A percentile compares a stretch with the other conserved stretches of the same genome.
Evolutionary conservation across 306 rosid genomes (phyloP).

Genomic region (Cucumis melo): DNA sequence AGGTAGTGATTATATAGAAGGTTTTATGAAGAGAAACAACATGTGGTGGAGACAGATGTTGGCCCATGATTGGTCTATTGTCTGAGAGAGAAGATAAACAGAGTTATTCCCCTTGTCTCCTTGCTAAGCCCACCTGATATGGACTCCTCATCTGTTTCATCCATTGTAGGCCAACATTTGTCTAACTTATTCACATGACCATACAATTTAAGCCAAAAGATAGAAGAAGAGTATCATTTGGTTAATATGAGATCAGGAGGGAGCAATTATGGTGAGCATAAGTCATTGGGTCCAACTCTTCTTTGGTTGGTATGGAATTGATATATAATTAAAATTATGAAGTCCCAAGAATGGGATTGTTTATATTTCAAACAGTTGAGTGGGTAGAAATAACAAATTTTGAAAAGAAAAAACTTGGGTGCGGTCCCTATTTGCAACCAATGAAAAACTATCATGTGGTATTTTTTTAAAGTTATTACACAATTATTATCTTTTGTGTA

Average conservation of each 20-base stretch:
- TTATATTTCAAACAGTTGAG: not conserved
- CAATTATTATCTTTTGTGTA: too few species aligned
- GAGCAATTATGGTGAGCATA: not conserved
- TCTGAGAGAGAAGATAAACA: not conserved
- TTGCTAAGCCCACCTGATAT: not conserved
- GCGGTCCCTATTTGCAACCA: too few species aligned
- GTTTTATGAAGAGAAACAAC: not conserved
- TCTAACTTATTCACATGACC: not conserved
- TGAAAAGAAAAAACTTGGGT: not conserved
- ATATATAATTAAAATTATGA: not conserved
- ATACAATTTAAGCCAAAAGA: not conserved
- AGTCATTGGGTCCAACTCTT: not conserved
- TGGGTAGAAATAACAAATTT: not conserved
- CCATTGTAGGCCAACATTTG: not conserved
- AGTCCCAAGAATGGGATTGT: not conserved
- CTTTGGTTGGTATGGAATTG: not conserved
- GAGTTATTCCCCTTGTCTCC: constrained; percentile 8
- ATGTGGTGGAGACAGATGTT: not conserved
- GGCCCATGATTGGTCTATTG: constrained; percentile 3
- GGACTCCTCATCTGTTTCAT: constrained; percentile 5
- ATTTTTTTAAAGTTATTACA: too few species aligned
- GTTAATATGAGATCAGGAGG: not conserved
- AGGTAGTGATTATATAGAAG: constrained; percentile 3
- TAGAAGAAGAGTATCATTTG: not conserved
- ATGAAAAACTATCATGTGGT: too few species aligned